phyloP scores from a whole-genome alignment of 2,329 filamentous ascomycete genomes.

The Microsporum canis region DNA sequence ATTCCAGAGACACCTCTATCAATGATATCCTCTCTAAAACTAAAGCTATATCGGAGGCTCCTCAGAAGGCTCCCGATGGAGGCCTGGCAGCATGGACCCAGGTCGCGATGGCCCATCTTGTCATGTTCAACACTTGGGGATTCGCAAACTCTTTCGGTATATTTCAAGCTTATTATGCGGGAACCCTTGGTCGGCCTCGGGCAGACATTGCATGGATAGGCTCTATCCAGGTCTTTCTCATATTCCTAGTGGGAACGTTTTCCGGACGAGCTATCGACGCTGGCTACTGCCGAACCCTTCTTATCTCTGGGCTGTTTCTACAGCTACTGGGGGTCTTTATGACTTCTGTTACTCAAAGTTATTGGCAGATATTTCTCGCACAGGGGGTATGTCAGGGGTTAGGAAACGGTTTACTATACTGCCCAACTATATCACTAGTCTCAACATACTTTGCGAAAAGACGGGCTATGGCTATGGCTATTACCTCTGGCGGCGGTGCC shows the following conservation, averaged over 20 bases:
- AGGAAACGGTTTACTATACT: constrained; percentile 45
- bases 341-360: constrained; percentile 37
- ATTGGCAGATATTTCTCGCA: constrained; percentile 40
- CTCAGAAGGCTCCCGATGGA: constrained; percentile 34
- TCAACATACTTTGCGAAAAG: constrained; percentile 50
- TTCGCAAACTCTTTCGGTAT: constrained; percentile 45
- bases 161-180: constrained; percentile 44
- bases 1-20: background rate
- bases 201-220: constrained; percentile 44
- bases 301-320: constrained; percentile 30
- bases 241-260: constrained; percentile 42
- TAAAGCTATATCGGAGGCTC: background rate
- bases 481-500: constrained; percentile 48
- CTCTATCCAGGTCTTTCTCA: constrained; percentile 40
- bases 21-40: background rate
- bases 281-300: constrained; percentile 34
- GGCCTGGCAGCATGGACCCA: constrained; percentile 46
- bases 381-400: constrained; percentile 49
- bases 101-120: constrained; percentile 41
- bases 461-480: constrained; percentile 48
- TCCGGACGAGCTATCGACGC: constrained; percentile 43
- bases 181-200: constrained; percentile 31
- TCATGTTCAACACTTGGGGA: constrained; percentile 49
- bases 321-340: constrained; percentile 43
- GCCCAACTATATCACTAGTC: constrained; percentile 42